A percentile compares a stretch with the other conserved stretches of the same genome.
These are phyloP conservation scores for Boletus hoseneyae DNA, from an alignment of 1,284 basidiomycete genomes.

Conservation along the genomic window DNA sequence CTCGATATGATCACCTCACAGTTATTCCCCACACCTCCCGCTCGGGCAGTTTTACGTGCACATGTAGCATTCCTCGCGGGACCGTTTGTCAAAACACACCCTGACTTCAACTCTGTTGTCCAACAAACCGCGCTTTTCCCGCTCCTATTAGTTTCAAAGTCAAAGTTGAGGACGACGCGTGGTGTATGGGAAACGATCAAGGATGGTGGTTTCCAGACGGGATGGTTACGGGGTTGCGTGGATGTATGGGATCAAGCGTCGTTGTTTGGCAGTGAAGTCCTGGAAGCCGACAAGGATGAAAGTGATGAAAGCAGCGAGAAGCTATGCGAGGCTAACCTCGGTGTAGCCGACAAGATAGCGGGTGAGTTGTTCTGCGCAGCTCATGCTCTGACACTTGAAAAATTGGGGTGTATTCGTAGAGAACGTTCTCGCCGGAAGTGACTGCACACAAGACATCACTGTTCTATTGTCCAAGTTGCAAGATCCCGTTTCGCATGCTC, in stretches of 20 bases:
- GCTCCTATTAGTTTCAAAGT: constrained; percentile 69
- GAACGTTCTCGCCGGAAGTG: constrained; percentile 54
- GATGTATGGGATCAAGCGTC: constrained; percentile 36
- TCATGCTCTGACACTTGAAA: not conserved
- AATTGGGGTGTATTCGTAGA: constrained; percentile 37
- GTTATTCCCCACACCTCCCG: constrained; percentile 44
- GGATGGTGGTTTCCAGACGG: constrained; percentile 19
- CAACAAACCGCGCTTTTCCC: constrained; percentile 69
- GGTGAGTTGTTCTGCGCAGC: constrained; percentile 42
- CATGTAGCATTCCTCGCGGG: constrained; percentile 65
- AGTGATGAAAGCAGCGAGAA: constrained; percentile 38
- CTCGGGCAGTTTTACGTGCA: constrained; percentile 49
- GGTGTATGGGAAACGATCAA: constrained; percentile 63
- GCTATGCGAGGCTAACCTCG: constrained; percentile 50
- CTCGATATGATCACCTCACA: constrained; percentile 46
- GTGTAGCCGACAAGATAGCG: constrained; percentile 56
- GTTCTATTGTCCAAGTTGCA: constrained; percentile 49
- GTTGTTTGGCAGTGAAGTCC: constrained; percentile 22
- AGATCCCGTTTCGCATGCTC: constrained; percentile 47
- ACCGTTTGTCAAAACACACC: constrained; percentile 41
- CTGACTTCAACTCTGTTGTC: constrained; percentile 40
- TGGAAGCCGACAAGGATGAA: constrained; percentile 34
- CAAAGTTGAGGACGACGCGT: constrained; percentile 59
- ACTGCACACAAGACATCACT: constrained; percentile 34
- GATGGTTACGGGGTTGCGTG: constrained; percentile 44